Base-by-base conservation (phyloP, 176 grass and related monocot species). In the Microstegium vimineum region DNA sequence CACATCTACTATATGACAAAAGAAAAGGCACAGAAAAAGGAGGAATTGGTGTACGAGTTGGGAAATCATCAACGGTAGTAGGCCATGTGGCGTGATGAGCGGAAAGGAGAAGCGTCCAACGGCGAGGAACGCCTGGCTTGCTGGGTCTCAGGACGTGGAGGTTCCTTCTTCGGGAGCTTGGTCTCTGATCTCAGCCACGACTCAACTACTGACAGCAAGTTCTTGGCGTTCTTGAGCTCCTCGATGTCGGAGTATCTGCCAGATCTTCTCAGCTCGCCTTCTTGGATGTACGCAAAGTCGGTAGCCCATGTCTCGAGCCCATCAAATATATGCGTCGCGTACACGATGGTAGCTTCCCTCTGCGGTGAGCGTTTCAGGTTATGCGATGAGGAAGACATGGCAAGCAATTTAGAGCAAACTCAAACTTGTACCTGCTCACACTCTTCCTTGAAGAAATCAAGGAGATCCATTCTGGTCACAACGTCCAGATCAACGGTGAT, bases 391-490 rank as follows among this genome's bases (percentile, higher is more conserved):
- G 74, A 86, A 65, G 87, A 12, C 3, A 33, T 40, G 8, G 14
- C 12, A 63, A 32, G 35, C 10, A 47, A 83, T 23, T 22, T 81
- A 37, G 11, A 46, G n/a, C 26, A 60, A 63, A 81, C 65, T 30
- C 4, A 30, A 62, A 15, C 26, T 30, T 22, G 12, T 88, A 94
- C 92, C 89, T 91, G 84, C 66, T 98, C 90, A 30, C 95, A 95
- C 62, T 98, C 95, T 90, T 98, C 96, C 84, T 87, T 98, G 75
- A 95, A 98, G 87, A 98, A 98, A 17, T 93, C 90, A 3, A 98
- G 96, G 35, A 98, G 89, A 79, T 95, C 96, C 90, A 95, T 93
- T 90, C 96, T 93, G 41, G 90, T 93, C 38, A 98, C 95, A 37
- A 95, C 90, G 80, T 95, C 92, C 41, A 98, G 86, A 77, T 98